Percentiles rank a stretch among this genome's conserved stretches.
Evolutionary conservation across 148 eudicot genomes (phyloP).

Genomic region (Cornus florida): DNA sequence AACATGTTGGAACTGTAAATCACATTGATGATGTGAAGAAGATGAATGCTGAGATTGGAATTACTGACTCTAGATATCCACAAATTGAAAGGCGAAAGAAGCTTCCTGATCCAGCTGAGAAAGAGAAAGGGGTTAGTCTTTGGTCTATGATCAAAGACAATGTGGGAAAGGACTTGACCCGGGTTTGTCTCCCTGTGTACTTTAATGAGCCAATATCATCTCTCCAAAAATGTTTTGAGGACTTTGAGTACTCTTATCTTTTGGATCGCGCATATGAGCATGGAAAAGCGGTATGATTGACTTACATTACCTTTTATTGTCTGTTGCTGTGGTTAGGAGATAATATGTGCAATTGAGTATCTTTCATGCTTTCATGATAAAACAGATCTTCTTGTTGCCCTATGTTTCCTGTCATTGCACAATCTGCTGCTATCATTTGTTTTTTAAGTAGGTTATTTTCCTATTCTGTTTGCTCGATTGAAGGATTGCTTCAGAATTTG

Average conservation of each 20-base stretch:
- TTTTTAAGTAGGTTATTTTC: not conserved
- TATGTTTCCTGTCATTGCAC: not conserved
- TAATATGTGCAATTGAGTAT: not conserved
- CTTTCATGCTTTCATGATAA: not conserved
- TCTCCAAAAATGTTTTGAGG: slow-evolving; percentile 92
- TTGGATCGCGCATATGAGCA: slow-evolving; percentile 82
- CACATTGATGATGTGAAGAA: slow-evolving; percentile 26
- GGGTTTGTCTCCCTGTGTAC: slow-evolving; percentile 96
- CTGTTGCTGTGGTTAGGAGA: not conserved
- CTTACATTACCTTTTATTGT: not conserved
- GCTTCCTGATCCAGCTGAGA: slow-evolving; percentile 88
- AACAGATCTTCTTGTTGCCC: not conserved
- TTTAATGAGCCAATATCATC: slow-evolving; percentile 97
- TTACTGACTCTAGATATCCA: slow-evolving; percentile 24
- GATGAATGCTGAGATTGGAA: slow-evolving; percentile 17
- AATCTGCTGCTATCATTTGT: not conserved
- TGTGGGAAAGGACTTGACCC: slow-evolving; percentile 91
- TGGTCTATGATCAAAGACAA: slow-evolving; percentile 99
- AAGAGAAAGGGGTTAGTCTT: slow-evolving; percentile 87
- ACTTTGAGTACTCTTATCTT: slow-evolving; percentile 86
- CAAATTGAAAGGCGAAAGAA: slow-evolving; percentile 67
- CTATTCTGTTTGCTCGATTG: not conserved
- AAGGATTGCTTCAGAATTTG: not conserved
- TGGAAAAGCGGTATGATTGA: slow-evolving; percentile 70
- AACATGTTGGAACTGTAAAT: slow-evolving; percentile 12